Percentiles rank a stretch among this genome's conserved stretches.
phyloP scores from a whole-genome alignment of 257 asterid genomes.

The Galeopsis tetrahit region DNA sequence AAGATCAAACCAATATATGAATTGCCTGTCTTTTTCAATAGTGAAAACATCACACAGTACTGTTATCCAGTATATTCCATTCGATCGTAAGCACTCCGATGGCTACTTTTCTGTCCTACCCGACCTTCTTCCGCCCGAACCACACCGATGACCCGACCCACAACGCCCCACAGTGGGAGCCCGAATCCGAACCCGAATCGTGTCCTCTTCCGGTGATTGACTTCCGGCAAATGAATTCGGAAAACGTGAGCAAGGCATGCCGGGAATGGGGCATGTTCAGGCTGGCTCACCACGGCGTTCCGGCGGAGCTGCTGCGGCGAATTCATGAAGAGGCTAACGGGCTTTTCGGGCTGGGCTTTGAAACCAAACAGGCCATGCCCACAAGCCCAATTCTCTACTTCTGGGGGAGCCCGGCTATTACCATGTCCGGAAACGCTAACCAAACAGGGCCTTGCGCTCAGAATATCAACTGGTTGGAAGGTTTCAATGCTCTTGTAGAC shows the following conservation, averaged over 20 bases:
- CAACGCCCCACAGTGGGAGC: background rate
- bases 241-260: conserved; percentile 50
- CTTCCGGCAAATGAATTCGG: conserved; percentile 38
- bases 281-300: conserved; percentile 78
- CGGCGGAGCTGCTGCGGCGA: conserved; percentile 45
- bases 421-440: conserved; percentile 42
- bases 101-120: conserved; percentile 53
- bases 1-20: too few species aligned
- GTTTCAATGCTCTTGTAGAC: conserved; percentile 57
- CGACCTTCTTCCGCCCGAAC: conserved; percentile 63
- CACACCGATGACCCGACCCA: background rate
- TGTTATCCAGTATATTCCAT: too few species aligned
- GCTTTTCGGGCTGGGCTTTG: conserved; percentile 54
- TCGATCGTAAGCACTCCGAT: background rate
- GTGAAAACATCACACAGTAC: too few species aligned
- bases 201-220: conserved; percentile 66
- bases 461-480: conserved; percentile 75
- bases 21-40: too few species aligned
- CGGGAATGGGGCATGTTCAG: conserved; percentile 89
- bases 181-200: conserved; percentile 11
- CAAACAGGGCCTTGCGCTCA: conserved; percentile 35
- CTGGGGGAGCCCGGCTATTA: conserved; percentile 81
- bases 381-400: conserved; percentile 60
- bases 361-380: conserved; percentile 51
- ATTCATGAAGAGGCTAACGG: conserved; percentile 49